Percentiles rank a stretch among this genome's conserved stretches.
phyloP scores from a whole-genome alignment of 1,139 yeast genomes.

The Magnusiomyces clavatus region DNA sequence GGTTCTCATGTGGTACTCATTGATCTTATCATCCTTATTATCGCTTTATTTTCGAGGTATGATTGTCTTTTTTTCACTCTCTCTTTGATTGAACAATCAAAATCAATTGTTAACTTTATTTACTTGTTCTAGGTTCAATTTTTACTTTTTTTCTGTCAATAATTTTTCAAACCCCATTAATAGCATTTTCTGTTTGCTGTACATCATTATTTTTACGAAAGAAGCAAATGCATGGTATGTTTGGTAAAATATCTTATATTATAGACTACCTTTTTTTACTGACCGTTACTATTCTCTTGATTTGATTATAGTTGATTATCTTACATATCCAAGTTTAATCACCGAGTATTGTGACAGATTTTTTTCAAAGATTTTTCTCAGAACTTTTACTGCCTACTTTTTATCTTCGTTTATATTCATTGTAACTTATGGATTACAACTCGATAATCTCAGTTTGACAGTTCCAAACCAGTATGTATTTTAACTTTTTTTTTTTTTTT shows the following conservation, averaged over 20 bases:
- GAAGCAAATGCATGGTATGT: conserved; percentile 21
- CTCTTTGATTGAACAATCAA: not conserved
- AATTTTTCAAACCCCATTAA: conserved; percentile 15
- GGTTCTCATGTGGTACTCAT: conserved; percentile 20
- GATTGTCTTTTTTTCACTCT: not conserved
- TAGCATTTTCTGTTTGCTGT: too few species aligned
- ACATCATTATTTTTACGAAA: conserved; percentile 22
- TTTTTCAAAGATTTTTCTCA: conserved; percentile 37
- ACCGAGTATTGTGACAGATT: conserved; percentile 38
- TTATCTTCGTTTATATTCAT: conserved; percentile 37
- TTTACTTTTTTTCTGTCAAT: conserved; percentile 19
- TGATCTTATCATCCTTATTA: conserved; percentile 16
- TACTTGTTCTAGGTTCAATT: conserved; percentile 16
- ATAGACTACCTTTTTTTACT: not conserved
- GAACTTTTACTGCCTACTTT: conserved; percentile 34
- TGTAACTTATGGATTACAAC: conserved; percentile 31
- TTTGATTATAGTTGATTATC: conserved; percentile 6
- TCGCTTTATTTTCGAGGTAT: conserved; percentile 14
- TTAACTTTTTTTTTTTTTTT: not conserved
- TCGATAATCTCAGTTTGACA: conserved; percentile 21
- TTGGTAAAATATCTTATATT: not conserved
- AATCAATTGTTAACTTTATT: conserved; percentile 7
- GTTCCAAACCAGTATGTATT: conserved; percentile 1
- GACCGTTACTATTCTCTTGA: not conserved
- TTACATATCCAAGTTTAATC: conserved; percentile 17